Conservation (phyloP, 345 rosid genomes). For the Streptanthus diversifolius region DNA sequence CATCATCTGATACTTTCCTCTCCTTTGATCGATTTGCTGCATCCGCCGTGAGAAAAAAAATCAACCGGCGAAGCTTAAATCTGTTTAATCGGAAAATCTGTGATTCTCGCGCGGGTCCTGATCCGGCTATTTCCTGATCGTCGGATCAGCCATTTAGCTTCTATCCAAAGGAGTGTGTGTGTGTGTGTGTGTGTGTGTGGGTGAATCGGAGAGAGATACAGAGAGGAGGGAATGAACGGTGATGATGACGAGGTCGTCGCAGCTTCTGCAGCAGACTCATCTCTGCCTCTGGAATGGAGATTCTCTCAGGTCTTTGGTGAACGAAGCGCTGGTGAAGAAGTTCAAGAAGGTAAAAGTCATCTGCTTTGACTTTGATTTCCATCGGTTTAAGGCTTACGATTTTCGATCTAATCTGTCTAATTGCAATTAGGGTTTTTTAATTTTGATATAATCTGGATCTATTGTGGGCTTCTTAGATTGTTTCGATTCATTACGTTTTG, state of each 20-base stretch:
- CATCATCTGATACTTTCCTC: slow-evolving; percentile 14
- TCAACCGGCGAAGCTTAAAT: background rate
- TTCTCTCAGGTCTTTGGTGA: slow-evolving; percentile 98
- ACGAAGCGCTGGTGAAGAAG: slow-evolving; percentile 93
- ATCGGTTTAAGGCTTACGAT: slow-evolving; percentile 4
- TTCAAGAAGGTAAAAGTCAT: slow-evolving; percentile 67
- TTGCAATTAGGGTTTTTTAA: slow-evolving; percentile 24
- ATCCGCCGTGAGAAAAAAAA: background rate
- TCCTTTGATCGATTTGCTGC: slow-evolving; percentile 14
- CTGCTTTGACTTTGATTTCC: background rate
- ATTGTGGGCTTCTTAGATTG: background rate
- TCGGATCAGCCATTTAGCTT: slow-evolving; percentile 19
- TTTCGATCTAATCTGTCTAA: slow-evolving; percentile 7
- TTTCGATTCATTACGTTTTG: background rate
- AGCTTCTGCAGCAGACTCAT: slow-evolving; percentile 35
- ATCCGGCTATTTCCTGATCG: slow-evolving; percentile 16
- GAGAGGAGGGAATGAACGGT: slow-evolving; percentile 31
- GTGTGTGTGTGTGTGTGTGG: background rate
- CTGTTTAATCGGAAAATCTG: background rate
- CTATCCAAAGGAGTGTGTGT: background rate
- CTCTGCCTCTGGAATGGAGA: slow-evolving; percentile 80
- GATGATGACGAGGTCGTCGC: slow-evolving; percentile 33
- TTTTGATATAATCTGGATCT: slow-evolving; percentile 16
- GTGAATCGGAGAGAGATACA: slow-evolving; percentile 10
- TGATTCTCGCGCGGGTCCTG: slow-evolving; percentile 1